phyloP scores from a whole-genome alignment of 129 eudicot species.

The Saussurea involucrata region DNA sequence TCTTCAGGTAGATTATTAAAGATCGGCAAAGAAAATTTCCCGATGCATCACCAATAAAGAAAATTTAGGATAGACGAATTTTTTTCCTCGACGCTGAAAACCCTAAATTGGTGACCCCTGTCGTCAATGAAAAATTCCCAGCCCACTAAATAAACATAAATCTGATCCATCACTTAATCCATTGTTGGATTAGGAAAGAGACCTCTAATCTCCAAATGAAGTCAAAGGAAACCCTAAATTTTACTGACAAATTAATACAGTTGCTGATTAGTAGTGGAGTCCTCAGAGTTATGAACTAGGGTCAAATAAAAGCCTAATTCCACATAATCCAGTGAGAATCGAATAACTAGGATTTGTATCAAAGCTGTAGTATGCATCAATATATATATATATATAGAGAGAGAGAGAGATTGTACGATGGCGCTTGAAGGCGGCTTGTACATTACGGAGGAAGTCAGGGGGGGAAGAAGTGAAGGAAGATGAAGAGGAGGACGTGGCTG shows the following conservation, averaged over 20 bases:
- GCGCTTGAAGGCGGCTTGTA: constrained; percentile 93
- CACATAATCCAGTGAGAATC: not conserved
- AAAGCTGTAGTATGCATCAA: not conserved
- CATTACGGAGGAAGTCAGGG: constrained; percentile 60
- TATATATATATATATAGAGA: no score
- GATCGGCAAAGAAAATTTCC: not conserved
- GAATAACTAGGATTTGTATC: not conserved
- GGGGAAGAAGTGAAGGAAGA: constrained; percentile 56
- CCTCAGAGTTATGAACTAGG: not conserved
- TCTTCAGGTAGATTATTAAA: not conserved
- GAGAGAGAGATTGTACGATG: constrained; percentile 42
- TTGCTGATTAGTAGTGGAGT: not conserved
- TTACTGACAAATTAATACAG: not conserved
- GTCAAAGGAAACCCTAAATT: constrained; percentile 14
- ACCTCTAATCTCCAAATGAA: not conserved
- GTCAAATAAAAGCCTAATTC: not conserved
- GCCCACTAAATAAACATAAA: not conserved
- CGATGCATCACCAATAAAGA: not conserved
- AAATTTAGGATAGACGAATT: not conserved
- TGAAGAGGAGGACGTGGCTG: constrained; percentile 46
- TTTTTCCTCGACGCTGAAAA: not conserved
- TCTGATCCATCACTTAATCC: constrained; percentile 4
- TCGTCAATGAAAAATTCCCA: not conserved
- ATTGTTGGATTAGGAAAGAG: not conserved
- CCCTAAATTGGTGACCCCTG: constrained; percentile 3